Conservation (phyloP, 169 alveolate genomes). For the Sarcocystis neurona region DNA sequence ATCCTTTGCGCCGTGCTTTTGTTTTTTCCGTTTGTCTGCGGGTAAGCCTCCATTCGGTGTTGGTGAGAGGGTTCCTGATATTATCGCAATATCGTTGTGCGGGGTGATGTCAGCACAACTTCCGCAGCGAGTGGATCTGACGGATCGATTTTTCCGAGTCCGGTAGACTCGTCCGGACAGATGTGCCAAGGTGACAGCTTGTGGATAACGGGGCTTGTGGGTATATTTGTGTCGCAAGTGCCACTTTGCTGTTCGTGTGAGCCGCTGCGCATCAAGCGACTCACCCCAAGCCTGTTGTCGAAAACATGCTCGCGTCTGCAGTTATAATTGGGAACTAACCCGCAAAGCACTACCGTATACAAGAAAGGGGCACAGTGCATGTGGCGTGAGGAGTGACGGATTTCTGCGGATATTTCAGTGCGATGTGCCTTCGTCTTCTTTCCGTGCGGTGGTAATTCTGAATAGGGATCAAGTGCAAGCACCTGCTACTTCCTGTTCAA, state of each 20-base stretch:
- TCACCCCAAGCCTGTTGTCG: no score
- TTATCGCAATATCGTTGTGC: not conserved
- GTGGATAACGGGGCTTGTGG: not conserved
- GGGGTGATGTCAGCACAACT: not conserved
- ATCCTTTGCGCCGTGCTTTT: not conserved
- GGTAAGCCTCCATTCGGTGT: not conserved
- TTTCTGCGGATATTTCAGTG: not conserved
- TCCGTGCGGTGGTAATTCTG: not conserved
- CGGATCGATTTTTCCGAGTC: not conserved
- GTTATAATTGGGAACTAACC: no score
- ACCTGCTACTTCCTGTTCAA: not conserved
- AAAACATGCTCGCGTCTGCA: no score
- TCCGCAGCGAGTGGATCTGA: not conserved
- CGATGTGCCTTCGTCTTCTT: not conserved
- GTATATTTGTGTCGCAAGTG: no score
- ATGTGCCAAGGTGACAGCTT: not conserved
- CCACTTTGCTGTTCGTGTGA: no score
- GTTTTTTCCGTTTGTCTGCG: slow-evolving; percentile 9
- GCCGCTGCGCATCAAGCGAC: no score
- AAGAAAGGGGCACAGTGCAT: no score
- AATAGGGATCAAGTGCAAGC: not conserved
- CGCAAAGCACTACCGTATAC: no score
- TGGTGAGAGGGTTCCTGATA: not conserved
- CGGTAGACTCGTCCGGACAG: not conserved
- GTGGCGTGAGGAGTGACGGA: no score